Evolutionary conservation across 2,329 filamentous ascomycete species (phyloP).

Genomic region (Pochonia chlamydosporia): DNA sequence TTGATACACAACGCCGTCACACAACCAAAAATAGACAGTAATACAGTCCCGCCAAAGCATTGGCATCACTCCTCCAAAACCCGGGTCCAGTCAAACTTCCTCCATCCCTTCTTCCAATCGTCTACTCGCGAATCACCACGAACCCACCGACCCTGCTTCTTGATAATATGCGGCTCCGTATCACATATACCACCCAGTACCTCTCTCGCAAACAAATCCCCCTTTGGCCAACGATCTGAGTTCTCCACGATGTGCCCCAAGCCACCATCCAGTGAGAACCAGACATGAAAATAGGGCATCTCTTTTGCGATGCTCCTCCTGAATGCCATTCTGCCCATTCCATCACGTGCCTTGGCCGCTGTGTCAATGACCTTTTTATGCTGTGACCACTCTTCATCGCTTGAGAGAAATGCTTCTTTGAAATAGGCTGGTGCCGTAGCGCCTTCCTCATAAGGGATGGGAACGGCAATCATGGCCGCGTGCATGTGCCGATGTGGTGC

Average conservation of each 20-base stretch:
- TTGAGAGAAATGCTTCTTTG: constrained; percentile 81
- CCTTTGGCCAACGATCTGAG: constrained; percentile 74
- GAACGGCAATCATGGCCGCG: constrained; percentile 79
- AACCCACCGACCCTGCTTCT: constrained; percentile 83
- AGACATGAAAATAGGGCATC: constrained; percentile 97
- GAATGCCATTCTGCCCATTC: constrained; percentile 76
- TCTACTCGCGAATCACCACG: constrained; percentile 65
- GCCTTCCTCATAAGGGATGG: constrained; percentile 85
- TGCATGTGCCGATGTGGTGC: constrained; percentile 72
- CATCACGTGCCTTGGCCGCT: constrained; percentile 53
- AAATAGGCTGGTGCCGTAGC: constrained; percentile 93
- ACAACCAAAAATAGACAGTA: no score
- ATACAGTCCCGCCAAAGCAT: no score
- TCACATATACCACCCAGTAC: constrained; percentile 90
- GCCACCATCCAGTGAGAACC: constrained; percentile 90
- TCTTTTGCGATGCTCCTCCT: constrained; percentile 80
- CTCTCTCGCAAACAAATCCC: constrained; percentile 89
- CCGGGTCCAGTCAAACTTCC: constrained; percentile 83
- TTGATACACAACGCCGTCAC: no score
- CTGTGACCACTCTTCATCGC: constrained; percentile 92
- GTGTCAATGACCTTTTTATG: constrained; percentile 95
- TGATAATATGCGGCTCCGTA: constrained; percentile 73
- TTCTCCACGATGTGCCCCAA: constrained; percentile 92
- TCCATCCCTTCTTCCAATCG: constrained; percentile 78
- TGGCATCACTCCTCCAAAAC: constrained; percentile 39